phyloP scores from a whole-genome alignment of 305 asterid genomes.

The Rubia balearica region DNA sequence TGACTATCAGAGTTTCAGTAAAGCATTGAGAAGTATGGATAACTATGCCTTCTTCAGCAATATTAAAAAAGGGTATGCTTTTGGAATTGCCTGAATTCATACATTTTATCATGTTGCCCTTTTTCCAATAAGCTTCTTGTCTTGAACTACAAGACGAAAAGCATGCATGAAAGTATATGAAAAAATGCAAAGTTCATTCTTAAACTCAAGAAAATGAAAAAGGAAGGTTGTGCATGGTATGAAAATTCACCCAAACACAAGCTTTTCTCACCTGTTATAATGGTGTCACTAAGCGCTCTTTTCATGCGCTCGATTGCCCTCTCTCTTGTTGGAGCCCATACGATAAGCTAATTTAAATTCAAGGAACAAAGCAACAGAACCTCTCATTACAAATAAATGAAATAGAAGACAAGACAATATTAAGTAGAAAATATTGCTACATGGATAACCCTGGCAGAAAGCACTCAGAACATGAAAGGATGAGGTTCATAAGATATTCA shows the following conservation, averaged over 20 bases:
- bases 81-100: not conserved
- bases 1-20: not conserved
- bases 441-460: not conserved
- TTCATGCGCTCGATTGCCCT: conserved; percentile 95
- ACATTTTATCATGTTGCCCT: not conserved
- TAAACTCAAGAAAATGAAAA: too few relatives aligned
- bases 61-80: not conserved
- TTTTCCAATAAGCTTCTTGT: not conserved
- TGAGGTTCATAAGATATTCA: not conserved
- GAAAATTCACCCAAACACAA: not conserved
- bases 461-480: not conserved
- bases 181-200: not conserved
- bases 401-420: conserved; percentile 1
- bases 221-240: not conserved
- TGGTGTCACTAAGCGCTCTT: conserved; percentile 91
- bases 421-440: not conserved
- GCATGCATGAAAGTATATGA: not conserved
- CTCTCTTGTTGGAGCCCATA: conserved; percentile 97
- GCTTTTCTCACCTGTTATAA: conserved; percentile 58
- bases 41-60: not conserved
- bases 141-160: not conserved
- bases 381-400: not conserved
- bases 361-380: not conserved
- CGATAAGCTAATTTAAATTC: conserved; percentile 57
- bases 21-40: not conserved